Evolutionary conservation across 2,329 filamentous ascomycete species (phyloP).

Genomic region (Cladobotryum protrusum): DNA sequence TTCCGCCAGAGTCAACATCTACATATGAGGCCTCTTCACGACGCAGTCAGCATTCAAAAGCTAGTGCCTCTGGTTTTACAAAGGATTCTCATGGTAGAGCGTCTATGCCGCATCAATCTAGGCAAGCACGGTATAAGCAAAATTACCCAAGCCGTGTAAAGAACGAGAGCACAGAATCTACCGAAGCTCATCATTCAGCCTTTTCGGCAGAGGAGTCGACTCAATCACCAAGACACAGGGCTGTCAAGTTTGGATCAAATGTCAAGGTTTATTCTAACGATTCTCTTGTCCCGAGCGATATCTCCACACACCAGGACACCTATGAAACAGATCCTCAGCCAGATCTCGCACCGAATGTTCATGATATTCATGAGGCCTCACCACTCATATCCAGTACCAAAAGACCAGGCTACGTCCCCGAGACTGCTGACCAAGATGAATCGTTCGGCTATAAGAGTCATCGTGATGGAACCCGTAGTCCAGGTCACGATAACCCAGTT

Average conservation of each 20-base stretch:
- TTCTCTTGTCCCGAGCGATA: conserved; percentile 11
- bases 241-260: conserved; percentile 20
- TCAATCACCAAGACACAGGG: conserved; percentile 19
- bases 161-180: neutral
- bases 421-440: neutral
- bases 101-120: neutral
- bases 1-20: neutral
- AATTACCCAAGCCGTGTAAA: no score
- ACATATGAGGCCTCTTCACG: neutral
- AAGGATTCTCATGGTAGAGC: neutral
- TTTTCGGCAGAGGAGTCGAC: conserved; percentile 11
- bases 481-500: no score
- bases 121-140: no score
- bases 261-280: conserved; percentile 16
- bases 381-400: neutral
- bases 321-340: conserved; percentile 7
- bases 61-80: neutral
- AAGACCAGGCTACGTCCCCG: neutral
- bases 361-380: conserved; percentile 6
- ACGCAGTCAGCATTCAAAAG: neutral
- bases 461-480: neutral
- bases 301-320: neutral
- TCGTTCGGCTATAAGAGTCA: neutral
- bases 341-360: neutral
- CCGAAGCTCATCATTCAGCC: neutral